These are phyloP conservation scores for Pichia sp. DNA, from an alignment of 1,139 yeast species.

Conservation along the genomic window DNA sequence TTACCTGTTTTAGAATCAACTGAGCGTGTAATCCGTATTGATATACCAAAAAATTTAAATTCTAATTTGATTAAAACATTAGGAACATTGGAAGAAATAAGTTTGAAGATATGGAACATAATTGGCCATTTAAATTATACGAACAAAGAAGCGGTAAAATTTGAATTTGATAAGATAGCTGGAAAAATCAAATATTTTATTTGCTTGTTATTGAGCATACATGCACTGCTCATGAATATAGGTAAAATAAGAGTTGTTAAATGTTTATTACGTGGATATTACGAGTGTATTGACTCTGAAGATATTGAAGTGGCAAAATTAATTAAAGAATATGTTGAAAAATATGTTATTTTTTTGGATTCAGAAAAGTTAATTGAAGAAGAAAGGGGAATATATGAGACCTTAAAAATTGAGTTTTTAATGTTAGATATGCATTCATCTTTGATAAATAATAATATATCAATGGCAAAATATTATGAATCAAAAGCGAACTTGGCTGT, in stretches of 20 bases:
- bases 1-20: constrained; percentile 16
- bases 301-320: constrained; percentile 17
- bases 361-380: constrained; percentile 1
- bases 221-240: constrained; percentile 17
- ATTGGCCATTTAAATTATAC: constrained; percentile 16
- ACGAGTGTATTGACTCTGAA: constrained; percentile 16
- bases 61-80: constrained; percentile 3
- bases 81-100: constrained; percentile 18
- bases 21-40: constrained; percentile 12
- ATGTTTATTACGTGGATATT: constrained; percentile 14
- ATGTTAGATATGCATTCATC: constrained; percentile 25
- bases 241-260: constrained; percentile 23
- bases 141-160: neutral
- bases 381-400: constrained; percentile 5
- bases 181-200: constrained; percentile 20
- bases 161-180: neutral
- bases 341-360: constrained; percentile 16
- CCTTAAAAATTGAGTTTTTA: constrained; percentile 17
- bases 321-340: constrained; percentile 14
- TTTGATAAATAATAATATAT: constrained; percentile 20
- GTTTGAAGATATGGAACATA: constrained; percentile 30
- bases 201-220: constrained; percentile 24
- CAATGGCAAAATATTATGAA: constrained; percentile 27
- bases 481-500: constrained; percentile 20
- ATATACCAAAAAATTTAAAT: neutral